A percentile compares a stretch with the other conserved stretches of the same genome.
These are phyloP conservation scores for Calamus simplicifolius DNA, from an alignment of 176 grass and related monocot genomes.

Conservation along the genomic window DNA sequence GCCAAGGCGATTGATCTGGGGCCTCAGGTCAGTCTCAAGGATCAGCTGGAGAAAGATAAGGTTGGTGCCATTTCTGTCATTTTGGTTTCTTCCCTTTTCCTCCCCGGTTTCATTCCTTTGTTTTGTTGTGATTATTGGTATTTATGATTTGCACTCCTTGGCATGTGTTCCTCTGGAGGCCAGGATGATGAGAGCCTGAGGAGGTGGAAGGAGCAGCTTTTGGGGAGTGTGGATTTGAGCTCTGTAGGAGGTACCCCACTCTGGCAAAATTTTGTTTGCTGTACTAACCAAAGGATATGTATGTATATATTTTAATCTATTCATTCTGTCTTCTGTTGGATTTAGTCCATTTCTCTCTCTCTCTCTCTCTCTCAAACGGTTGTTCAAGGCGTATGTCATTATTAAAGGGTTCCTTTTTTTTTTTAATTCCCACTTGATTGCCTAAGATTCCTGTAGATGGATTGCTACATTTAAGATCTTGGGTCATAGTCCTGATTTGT, in stretches of 20 bases:
- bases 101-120: neutral
- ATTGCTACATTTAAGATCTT: too few species aligned
- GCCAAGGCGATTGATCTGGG: constrained; percentile 66
- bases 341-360: too few species aligned
- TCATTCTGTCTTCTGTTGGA: neutral
- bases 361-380: too few species aligned
- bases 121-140: neutral
- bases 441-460: too few species aligned
- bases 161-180: neutral
- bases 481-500: too few species aligned
- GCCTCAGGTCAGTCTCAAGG: constrained; percentile 89
- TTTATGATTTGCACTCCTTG: neutral
- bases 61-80: constrained; percentile 9
- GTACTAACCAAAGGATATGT: neutral
- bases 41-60: constrained; percentile 98
- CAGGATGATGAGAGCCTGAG: constrained; percentile 97
- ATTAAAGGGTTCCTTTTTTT: too few species aligned
- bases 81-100: neutral
- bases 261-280: neutral
- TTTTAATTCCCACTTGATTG: too few species aligned
- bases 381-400: too few species aligned
- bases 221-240: constrained; percentile 86
- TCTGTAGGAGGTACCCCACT: constrained; percentile 67
- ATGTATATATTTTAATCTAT: neutral
- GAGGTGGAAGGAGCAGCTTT: constrained; percentile 93